These are phyloP conservation scores for Gonapodya prolifera DNA, from an alignment of 192 early-diverging fungal genomes.

Conservation along the genomic window DNA sequence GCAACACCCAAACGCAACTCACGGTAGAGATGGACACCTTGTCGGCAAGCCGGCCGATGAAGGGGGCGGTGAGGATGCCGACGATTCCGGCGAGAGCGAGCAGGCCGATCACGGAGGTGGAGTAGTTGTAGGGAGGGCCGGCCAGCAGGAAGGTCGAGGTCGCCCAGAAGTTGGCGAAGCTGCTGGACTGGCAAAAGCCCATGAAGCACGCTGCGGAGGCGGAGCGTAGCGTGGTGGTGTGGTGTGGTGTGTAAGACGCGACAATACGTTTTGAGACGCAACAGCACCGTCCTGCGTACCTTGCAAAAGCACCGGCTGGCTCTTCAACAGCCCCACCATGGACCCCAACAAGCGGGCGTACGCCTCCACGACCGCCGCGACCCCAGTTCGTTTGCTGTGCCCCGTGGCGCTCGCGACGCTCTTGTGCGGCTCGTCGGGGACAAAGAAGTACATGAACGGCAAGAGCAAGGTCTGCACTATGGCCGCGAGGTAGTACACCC, in stretches of 20 bases:
- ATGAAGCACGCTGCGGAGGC: neutral
- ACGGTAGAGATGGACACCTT: neutral
- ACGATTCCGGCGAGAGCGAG: neutral
- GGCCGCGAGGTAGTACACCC: neutral
- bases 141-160: neutral
- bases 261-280: too few species aligned
- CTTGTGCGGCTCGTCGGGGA: slow-evolving; percentile 1
- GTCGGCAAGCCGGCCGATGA: neutral
- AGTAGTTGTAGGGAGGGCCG: neutral
- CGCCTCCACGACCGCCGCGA: neutral
- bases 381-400: neutral
- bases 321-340: neutral
- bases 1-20: neutral
- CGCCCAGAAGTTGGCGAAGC: neutral
- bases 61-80: neutral
- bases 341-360: neutral
- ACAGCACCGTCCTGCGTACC: too few species aligned
- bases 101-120: neutral
- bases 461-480: neutral
- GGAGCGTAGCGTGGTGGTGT: neutral
- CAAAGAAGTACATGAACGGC: neutral
- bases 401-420: neutral
- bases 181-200: neutral
- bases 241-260: too few species aligned
- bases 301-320: neutral